Percentiles rank a stretch among this genome's conserved stretches.
Conservation (phyloP, 148 eudicot species). For the Amaranthus palmeri region DNA sequence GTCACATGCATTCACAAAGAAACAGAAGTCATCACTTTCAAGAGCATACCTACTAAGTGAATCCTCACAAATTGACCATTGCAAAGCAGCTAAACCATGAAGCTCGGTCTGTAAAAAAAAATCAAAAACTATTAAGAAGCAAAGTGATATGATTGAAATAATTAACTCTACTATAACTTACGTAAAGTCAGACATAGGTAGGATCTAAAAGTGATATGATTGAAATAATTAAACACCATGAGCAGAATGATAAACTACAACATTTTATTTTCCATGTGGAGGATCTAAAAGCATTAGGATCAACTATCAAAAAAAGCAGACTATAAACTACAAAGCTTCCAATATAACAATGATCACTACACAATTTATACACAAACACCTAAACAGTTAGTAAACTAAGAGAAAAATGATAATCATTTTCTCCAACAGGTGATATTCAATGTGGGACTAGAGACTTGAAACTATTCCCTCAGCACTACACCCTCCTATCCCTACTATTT, state of each 20-base stretch:
- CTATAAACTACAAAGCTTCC: neutral
- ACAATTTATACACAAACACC: too few relatives aligned
- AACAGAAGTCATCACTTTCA: slow-evolving; percentile 9
- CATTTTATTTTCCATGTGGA: neutral
- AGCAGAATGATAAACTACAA: neutral
- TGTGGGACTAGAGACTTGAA: too few relatives aligned
- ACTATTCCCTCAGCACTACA: too few relatives aligned
- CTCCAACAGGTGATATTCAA: too few relatives aligned
- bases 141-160: neutral
- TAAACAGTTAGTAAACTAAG: too few relatives aligned
- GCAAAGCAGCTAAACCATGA: slow-evolving; percentile 87
- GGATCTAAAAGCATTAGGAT: neutral
- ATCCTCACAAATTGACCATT: slow-evolving; percentile 94
- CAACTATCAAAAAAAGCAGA: neutral
- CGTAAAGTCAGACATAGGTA: too few relatives aligned
- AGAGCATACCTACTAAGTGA: slow-evolving; percentile 59
- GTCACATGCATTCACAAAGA: neutral
- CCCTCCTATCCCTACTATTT: too few relatives aligned
- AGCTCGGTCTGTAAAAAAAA: slow-evolving; percentile 62
- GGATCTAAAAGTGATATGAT: too few relatives aligned
- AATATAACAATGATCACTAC: neutral
- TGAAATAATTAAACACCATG: too few relatives aligned
- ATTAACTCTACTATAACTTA: neutral
- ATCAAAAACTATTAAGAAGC: neutral
- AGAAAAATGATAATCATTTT: too few relatives aligned